Base-by-base conservation (phyloP, 208 protist genomes). In the Leishmania mexicana region DNA sequence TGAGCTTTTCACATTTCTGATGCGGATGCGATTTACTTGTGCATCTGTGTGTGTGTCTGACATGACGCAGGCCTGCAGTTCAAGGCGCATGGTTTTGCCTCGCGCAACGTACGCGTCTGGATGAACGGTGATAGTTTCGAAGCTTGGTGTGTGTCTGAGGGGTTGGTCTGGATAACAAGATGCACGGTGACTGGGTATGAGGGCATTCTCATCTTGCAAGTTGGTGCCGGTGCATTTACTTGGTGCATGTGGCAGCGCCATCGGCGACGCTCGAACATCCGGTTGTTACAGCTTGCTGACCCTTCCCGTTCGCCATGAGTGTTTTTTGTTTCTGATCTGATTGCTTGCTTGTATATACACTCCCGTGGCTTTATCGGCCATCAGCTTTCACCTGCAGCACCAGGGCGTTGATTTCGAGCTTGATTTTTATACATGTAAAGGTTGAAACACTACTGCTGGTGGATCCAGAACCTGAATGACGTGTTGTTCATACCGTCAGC, bases 11-110 rank as follows among this genome's bases (percentile, higher is more conserved):
- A 51, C 67, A 78, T 42, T 21, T 57, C 19, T 62, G 51, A n/a
- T 13, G 71, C 53, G 24, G 73, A 42, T 31, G 45, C 47, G 15
- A 35, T 83, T 42, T 60, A 51, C 19, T 74, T 79, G 65, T 53
- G 79, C 57, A 31, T 11, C 7, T 31, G 57, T 5, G 83, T 78
- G 35, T 80, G 74, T 3, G 67, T 83, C 49, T 42, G 75, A 71
- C 38, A 31, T 73, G 38, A 77, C 83, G 1, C 58, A 51, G 38
- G 60, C 31, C 42, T 83, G 78, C 75, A 62, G 83, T 28, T 77
- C 64, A 21, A 19, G 74, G 74, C 28, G 54, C 75, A 57, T 21
- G 67, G 67, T 40, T 42, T 53, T 5, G n/a, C 72, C 11, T 17
- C 42, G 5, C 75, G 68, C 40, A 19, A 31, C 21, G 57, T 72